Evolutionary conservation across 1,139 yeast species (phyloP).

Genomic region (Candida labiduridarum): DNA sequence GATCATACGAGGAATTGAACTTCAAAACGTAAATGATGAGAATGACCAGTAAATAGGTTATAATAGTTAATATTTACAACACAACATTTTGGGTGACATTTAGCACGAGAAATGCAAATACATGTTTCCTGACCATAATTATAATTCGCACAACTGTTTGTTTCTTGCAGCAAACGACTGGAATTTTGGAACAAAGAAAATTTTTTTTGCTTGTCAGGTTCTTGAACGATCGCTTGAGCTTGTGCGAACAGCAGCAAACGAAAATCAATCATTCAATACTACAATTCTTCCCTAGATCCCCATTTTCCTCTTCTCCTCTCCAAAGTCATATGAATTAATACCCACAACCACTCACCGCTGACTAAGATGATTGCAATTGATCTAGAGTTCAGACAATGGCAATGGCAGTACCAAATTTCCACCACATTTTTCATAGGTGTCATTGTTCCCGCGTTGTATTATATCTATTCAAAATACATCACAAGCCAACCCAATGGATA

Average conservation of each 20-base stretch:
- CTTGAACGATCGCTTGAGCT: not conserved
- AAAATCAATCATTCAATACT: not conserved
- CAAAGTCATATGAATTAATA: not conserved
- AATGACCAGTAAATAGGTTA: conserved; percentile 4
- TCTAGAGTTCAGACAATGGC: conserved; percentile 43
- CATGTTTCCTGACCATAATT: not conserved
- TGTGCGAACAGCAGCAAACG: not conserved
- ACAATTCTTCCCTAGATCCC: too few relatives aligned
- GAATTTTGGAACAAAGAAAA: not conserved
- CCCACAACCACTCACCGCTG: not conserved
- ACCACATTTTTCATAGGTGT: conserved; percentile 49
- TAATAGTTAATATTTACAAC: not conserved
- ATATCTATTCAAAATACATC: conserved; percentile 40
- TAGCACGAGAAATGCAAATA: not conserved
- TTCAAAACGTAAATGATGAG: conserved; percentile 12
- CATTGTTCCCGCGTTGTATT: conserved; percentile 41
- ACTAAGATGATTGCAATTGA: conserved; percentile 46
- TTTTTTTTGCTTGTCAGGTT: not conserved
- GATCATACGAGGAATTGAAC: conserved; percentile 21
- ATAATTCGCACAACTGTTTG: too few relatives aligned
- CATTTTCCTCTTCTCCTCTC: not conserved
- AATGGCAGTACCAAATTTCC: conserved; percentile 52
- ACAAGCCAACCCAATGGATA: conserved; percentile 43
- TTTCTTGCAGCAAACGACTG: not conserved
- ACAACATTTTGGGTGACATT: not conserved